Percentiles rank a stretch among this genome's conserved stretches.
phyloP scores from a whole-genome alignment of 2,329 filamentous ascomycete species.

The Piedraia hortae region DNA sequence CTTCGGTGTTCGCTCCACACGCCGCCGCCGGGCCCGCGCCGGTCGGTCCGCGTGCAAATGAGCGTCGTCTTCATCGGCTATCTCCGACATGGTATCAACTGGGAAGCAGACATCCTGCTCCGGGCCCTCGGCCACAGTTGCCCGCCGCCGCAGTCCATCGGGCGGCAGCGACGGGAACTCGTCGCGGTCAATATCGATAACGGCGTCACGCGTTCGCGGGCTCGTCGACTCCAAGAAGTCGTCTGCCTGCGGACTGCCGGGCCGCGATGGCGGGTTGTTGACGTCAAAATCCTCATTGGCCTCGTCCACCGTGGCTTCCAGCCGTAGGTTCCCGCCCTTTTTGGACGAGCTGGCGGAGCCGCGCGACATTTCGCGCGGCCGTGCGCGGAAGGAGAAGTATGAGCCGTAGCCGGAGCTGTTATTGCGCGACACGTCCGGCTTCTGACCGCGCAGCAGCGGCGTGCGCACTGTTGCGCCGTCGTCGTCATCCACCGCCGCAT shows the following conservation, averaged over 20 bases:
- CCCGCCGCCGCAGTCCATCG: conserved; percentile 16
- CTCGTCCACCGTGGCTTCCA: conserved; percentile 2
- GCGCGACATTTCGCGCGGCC: conserved; percentile 8
- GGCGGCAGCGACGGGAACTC: conserved; percentile 14
- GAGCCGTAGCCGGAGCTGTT: conserved; percentile 9
- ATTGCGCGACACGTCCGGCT: conserved; percentile 8
- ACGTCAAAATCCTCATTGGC: conserved; percentile 26
- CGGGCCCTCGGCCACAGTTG: conserved; percentile 32
- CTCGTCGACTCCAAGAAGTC: conserved; percentile 36
- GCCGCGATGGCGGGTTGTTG: conserved; percentile 37
- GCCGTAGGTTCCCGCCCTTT: conserved; percentile 2
- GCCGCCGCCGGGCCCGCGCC: background rate
- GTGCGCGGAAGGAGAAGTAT: conserved; percentile 4
- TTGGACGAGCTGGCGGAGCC: conserved; percentile 8
- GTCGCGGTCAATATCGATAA: conserved; percentile 21
- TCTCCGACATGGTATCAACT: conserved; percentile 42
- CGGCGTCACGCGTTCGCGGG: conserved; percentile 16
- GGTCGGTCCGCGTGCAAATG: conserved; percentile 1
- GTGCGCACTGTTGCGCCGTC: conserved; percentile 24
- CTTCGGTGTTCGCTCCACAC: conserved; percentile 1
- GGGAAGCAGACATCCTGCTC: conserved; percentile 88
- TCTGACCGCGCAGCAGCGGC: conserved; percentile 21
- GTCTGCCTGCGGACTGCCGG: conserved; percentile 28
- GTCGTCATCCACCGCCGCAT: conserved; percentile 20
- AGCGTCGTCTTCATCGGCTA: conserved; percentile 42